Base-by-base conservation (phyloP, 2,329 filamentous ascomycete genomes). In the Fusarium sp. region DNA sequence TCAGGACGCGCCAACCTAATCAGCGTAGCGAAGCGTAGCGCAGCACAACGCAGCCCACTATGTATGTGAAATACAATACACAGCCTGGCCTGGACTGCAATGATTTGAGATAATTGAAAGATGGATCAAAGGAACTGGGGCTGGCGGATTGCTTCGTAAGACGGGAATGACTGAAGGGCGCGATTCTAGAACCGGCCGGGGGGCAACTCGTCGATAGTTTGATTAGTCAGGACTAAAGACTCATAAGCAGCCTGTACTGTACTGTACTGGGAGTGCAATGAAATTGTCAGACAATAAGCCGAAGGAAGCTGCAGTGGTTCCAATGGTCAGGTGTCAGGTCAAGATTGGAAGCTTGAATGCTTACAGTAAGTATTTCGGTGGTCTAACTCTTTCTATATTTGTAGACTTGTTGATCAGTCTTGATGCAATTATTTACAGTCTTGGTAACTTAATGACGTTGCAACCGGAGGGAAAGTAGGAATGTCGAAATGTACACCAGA, bases 151-250 rank as follows among this genome's bases (percentile, higher is more conserved):
- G 37, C 37, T 61, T 44, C 44, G 60, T 51, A 16, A 40, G 61
- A 61, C 32, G 30, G 47, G 49, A 52, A 57, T 62, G 67, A 67
- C 37, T 47, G 34, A 52, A 40, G 46, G 41, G 44, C 42, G 56
- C 37, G 54, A 54, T 70, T 70, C 67, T 70, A 57, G 66, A 69
- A 67, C 56, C 54, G 54, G 54, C 56, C 51, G 54, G 54, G 56
- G 30, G 32, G 25, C 32, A 55, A 63, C 25, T 27, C 25, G 25
- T 27, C 25, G 9, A 27, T 27, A 27, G 20, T 20, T 44, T 24
- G 20, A 22, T 70, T 71, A 71, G 68, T 71, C 49, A 71, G 68
- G 18, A 41, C 24, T 16, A 6, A 7, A 25, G 12, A 52, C 13
- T 25, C 34, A n/a, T 37, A n/a, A 37, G 34, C 34, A 37, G 34